phyloP scores from a whole-genome alignment of 2,329 filamentous ascomycete species.

The Davidsoniella virescens region DNA sequence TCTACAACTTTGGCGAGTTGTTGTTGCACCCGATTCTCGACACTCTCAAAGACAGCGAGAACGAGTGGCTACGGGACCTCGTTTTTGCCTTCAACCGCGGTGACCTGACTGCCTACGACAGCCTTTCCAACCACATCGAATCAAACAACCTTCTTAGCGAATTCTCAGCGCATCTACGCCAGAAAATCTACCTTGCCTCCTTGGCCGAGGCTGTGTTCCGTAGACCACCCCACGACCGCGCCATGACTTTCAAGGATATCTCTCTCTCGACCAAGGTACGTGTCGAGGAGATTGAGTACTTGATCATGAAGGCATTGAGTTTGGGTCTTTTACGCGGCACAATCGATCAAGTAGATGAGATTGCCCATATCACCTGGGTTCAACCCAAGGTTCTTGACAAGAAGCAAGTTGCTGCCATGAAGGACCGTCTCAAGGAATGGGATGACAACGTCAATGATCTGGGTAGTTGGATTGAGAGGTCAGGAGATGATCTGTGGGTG shows the following conservation, averaged over 20 bases:
- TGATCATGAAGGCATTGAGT: conserved; percentile 98
- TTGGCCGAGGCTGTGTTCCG: conserved; percentile 94
- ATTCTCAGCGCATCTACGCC: conserved; percentile 71
- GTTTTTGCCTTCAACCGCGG: conserved; percentile 96
- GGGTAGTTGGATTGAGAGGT: conserved; percentile 90
- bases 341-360: conserved; percentile 89
- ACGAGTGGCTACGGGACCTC: conserved; percentile 86
- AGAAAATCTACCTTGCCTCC: conserved; percentile 95
- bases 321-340: conserved; percentile 76
- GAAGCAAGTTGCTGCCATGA: conserved; percentile 89
- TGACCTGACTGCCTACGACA: conserved; percentile 75
- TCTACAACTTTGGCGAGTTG: conserved; percentile 99
- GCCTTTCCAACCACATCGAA: conserved; percentile 62
- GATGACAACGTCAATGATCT: conserved; percentile 89
- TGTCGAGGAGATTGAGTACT: conserved; percentile 83
- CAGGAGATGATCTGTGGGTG: conserved; percentile 91
- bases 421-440: conserved; percentile 77
- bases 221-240: conserved; percentile 83
- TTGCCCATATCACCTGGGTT: conserved; percentile 95
- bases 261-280: conserved; percentile 82
- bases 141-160: conserved; percentile 65
- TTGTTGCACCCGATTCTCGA: conserved; percentile 92
- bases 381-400: conserved; percentile 96
- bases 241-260: conserved; percentile 83
- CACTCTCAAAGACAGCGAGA: conserved; percentile 50